Evolutionary conservation across 2,329 filamentous ascomycete genomes (phyloP).

Genomic region (Botrytis porri): DNA sequence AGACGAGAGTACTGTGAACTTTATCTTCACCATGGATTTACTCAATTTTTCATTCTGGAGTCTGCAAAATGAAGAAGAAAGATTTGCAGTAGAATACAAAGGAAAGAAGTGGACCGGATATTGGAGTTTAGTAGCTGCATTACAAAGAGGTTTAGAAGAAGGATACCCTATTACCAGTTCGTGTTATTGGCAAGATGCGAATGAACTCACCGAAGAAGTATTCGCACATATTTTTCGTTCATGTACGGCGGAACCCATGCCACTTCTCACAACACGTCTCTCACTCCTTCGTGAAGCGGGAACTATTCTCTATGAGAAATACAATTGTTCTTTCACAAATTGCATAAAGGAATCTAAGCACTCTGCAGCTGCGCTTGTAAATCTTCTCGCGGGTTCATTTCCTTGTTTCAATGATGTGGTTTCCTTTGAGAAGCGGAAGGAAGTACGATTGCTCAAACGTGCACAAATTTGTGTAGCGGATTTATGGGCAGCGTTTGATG

Average conservation of each 20-base stretch:
- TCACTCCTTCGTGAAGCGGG: slow-evolving; percentile 80
- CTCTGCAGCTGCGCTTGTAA: slow-evolving; percentile 82
- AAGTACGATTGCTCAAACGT: slow-evolving; percentile 83
- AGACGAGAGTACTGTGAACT: slow-evolving; percentile 76
- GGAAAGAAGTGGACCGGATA: slow-evolving; percentile 89
- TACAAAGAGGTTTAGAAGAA: slow-evolving; percentile 87
- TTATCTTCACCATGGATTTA: slow-evolving; percentile 96
- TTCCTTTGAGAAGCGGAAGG: slow-evolving; percentile 66
- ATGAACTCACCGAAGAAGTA: slow-evolving; percentile 71
- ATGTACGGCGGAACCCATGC: slow-evolving; percentile 81
- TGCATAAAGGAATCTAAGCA: slow-evolving; percentile 71
- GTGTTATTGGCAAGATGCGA: slow-evolving; percentile 77
- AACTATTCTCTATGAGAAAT: slow-evolving; percentile 74
- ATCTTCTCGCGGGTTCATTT: slow-evolving; percentile 79
- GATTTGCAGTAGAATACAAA: slow-evolving; percentile 80
- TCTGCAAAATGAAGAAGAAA: slow-evolving; percentile 58
- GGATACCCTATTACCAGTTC: slow-evolving; percentile 82
- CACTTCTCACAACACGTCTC: slow-evolving; percentile 74
- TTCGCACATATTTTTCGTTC: slow-evolving; percentile 81
- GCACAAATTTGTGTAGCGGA: slow-evolving; percentile 96
- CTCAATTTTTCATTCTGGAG: slow-evolving; percentile 99
- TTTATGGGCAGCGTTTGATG: slow-evolving; percentile 92
- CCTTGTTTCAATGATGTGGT: slow-evolving; percentile 82
- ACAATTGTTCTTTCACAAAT: slow-evolving; percentile 69
- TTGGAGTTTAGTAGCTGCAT: slow-evolving; percentile 83